Conservation (phyloP, 2,329 filamentous ascomycete genomes). For the Ascochyta pisi region DNA sequence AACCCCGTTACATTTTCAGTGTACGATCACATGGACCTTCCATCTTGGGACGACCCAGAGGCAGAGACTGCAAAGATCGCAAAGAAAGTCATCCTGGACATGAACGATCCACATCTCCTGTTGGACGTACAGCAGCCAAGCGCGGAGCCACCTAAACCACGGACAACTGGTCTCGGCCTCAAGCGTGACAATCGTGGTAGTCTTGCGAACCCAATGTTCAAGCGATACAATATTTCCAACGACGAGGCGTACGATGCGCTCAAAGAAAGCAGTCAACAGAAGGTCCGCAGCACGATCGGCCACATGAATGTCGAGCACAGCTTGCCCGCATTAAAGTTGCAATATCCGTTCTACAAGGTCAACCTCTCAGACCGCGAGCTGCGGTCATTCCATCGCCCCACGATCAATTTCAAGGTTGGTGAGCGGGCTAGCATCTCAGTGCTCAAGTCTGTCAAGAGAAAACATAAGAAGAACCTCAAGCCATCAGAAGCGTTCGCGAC, state of each 20-base stretch:
- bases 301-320: constrained; percentile 95
- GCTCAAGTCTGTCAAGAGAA: constrained; percentile 74
- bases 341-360: constrained; percentile 96
- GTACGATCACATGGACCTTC: constrained; percentile 51
- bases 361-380: constrained; percentile 75
- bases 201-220: constrained; percentile 73
- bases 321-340: constrained; percentile 86
- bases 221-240: constrained; percentile 94
- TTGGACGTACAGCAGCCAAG: constrained; percentile 77
- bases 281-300: constrained; percentile 89
- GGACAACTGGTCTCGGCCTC: constrained; percentile 58
- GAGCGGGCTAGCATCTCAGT: constrained; percentile 76
- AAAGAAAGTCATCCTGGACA: constrained; percentile 81
- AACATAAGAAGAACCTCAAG: constrained; percentile 78
- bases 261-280: constrained; percentile 96
- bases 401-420: constrained; percentile 74
- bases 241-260: constrained; percentile 94
- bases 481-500: constrained; percentile 79
- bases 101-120: constrained; percentile 86
- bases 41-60: constrained; percentile 82
- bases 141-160: constrained; percentile 65
- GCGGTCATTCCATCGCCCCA: constrained; percentile 83
- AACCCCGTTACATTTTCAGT: constrained; percentile 41
- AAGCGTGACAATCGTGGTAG: constrained; percentile 73
- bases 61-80: constrained; percentile 73